These are phyloP conservation scores for Candida stauntonica DNA, from an alignment of 805 yeast genomes.

Conservation along the genomic window DNA sequence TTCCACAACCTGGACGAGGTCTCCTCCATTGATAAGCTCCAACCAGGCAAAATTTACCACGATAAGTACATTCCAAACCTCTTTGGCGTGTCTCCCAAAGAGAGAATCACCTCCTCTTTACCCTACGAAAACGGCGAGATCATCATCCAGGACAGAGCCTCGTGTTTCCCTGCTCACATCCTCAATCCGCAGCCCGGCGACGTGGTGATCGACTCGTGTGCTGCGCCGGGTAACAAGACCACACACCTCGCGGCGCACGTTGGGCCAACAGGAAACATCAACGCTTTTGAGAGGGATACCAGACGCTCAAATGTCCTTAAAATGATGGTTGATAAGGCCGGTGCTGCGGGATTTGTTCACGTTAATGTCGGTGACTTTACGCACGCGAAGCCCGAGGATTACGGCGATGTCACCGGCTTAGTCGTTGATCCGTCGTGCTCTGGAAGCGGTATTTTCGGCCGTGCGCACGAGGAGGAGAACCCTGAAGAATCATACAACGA, in stretches of 20 bases:
- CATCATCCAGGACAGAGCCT: constrained; percentile 93
- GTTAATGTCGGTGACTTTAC: constrained; percentile 51
- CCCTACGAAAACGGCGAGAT: constrained; percentile 72
- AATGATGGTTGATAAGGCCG: constrained; percentile 79
- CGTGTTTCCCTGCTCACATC: constrained; percentile 92
- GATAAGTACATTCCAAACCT: constrained; percentile 74
- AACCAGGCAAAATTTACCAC: constrained; percentile 57
- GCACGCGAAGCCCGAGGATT: constrained; percentile 45
- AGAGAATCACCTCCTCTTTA: constrained; percentile 59
- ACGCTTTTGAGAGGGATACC: constrained; percentile 85
- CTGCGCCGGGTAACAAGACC: constrained; percentile 98
- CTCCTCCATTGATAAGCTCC: constrained; percentile 38
- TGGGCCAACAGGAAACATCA: constrained; percentile 39
- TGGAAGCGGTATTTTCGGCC: constrained; percentile 96
- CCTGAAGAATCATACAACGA: constrained; percentile 36
- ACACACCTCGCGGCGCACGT: constrained; percentile 80
- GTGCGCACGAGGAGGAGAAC: constrained; percentile 40
- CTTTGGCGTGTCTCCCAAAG: constrained; percentile 78
- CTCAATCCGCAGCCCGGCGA: constrained; percentile 58
- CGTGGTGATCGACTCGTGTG: constrained; percentile 83
- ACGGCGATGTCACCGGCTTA: constrained; percentile 65
- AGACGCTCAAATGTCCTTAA: constrained; percentile 64
- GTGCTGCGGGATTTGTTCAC: constrained; percentile 41
- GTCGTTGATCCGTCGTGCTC: constrained; percentile 97
- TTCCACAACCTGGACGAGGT: constrained; percentile 45